These are phyloP conservation scores for Malus orientalis DNA, from an alignment of 306 rosid species.

Conservation along the genomic window DNA sequence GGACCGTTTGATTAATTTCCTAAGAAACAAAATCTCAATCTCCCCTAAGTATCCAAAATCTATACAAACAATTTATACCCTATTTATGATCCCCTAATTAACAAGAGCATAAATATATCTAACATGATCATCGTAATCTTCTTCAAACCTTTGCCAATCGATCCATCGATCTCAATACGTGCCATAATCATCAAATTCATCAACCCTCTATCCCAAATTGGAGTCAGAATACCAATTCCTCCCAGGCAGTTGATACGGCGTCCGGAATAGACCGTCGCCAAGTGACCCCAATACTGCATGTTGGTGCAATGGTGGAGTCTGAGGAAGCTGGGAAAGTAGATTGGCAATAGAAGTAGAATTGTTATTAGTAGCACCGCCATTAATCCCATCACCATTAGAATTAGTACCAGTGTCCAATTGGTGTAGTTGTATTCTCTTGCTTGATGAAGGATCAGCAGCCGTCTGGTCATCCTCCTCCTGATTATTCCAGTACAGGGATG, in stretches of 20 bases:
- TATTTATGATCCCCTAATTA: neutral
- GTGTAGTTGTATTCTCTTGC: constrained; percentile 38
- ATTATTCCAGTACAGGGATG: constrained; percentile 50
- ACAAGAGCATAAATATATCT: neutral
- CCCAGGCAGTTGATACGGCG: constrained; percentile 44
- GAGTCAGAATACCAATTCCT: constrained; percentile 68
- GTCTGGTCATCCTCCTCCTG: constrained; percentile 4
- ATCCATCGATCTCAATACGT: neutral
- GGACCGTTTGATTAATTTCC: constrained; percentile 4
- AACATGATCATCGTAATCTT: neutral
- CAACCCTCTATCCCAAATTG: constrained; percentile 1
- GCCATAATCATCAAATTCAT: neutral
- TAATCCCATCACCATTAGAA: constrained; percentile 3
- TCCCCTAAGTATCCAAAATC: constrained; percentile 24
- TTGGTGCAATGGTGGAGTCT: constrained; percentile 52
- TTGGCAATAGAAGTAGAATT: constrained; percentile 37
- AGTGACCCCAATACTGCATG: constrained; percentile 53
- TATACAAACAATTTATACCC: constrained; percentile 12
- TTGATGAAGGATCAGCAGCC: constrained; percentile 22
- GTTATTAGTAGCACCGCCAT: constrained; percentile 9
- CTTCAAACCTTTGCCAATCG: neutral
- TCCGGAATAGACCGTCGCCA: constrained; percentile 30
- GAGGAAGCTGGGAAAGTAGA: constrained; percentile 72
- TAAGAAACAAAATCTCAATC: constrained; percentile 37
- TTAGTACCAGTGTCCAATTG: constrained; percentile 26